Evolutionary conservation across 2,329 filamentous ascomycete genomes (phyloP), one percentile per base, ranked within the genome.

Genomic region (Ascochyta viciae-villosae): DNA sequence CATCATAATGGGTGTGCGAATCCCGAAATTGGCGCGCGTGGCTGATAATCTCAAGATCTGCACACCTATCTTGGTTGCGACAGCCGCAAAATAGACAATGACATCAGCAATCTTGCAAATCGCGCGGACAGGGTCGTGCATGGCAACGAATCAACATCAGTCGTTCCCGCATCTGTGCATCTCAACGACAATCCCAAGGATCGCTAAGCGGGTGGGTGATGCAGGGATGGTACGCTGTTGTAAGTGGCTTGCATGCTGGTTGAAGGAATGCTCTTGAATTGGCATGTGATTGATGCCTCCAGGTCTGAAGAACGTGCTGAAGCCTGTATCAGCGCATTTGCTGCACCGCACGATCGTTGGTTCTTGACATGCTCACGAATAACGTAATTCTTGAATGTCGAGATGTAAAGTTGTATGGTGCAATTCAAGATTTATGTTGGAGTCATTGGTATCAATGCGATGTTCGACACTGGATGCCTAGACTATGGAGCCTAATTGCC

Each of bases 31-130:
- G 41, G 41, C 19, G 13, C 40, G 39, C 15, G 34, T 56, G 52
- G 60, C 57, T 63, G 58, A 55, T 22, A 40, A 29, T n/a, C 37
- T 46, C 35, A 22, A 41, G 53, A 61, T 62, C 45, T 38, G 45
- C 60, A 26, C 24, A 26, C 24, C 24, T 26, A 8, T 55, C 55
- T 53, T 53, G 48, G 39, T 50, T 31, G 54, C 41, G 37, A 19
- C 38, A 23, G 31, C 16, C 27, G 26, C 15, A 29, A 41, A 50
- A 50, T 46, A 15, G 35, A 47, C 22, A 22, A 41, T 50, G 50
- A 54, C 34, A 42, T 54, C 51, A 58, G 33, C 7, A 27, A 46
- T 42, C 26, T 41, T 19, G 33, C 27, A 34, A 27, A 24, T 4
- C 27, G 41, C 46, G 47, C 54, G 48, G 39, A 34, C 19, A 16